phyloP scores from a whole-genome alignment of 2,329 filamentous ascomycete genomes.

The Cladosporium oxysporum region DNA sequence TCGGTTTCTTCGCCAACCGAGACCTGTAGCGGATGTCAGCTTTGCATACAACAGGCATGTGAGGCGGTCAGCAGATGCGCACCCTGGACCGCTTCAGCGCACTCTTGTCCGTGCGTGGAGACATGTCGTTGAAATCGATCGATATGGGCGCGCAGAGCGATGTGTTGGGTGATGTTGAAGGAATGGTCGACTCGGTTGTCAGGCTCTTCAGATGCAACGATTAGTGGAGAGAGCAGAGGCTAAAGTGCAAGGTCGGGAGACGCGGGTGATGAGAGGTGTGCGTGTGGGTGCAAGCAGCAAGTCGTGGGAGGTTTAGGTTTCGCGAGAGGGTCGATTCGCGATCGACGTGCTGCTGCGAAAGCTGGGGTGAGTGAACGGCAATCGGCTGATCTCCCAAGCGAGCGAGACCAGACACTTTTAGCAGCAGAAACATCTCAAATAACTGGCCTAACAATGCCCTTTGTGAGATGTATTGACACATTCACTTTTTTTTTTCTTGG shows the following conservation, averaged over 20 bases:
- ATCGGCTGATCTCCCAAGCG: constrained; percentile 7
- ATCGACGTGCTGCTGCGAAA: constrained; percentile 9
- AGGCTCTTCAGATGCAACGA: neutral
- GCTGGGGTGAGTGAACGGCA: constrained; percentile 9
- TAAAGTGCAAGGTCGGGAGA: neutral
- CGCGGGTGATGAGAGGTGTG: neutral
- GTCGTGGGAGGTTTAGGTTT: constrained; percentile 7
- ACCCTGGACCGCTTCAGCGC: constrained; percentile 82
- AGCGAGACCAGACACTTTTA: neutral
- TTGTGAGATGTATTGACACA: neutral
- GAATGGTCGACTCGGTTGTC: neutral
- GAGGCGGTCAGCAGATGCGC: constrained; percentile 36
- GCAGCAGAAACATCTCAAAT: neutral
- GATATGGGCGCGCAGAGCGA: neutral
- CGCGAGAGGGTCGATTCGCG: neutral
- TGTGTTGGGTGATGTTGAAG: neutral
- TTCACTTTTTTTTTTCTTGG: too few relatives aligned
- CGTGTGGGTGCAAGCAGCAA: neutral
- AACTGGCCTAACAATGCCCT: neutral
- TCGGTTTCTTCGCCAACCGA: constrained; percentile 66
- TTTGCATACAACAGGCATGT: neutral
- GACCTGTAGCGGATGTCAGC: constrained; percentile 50
- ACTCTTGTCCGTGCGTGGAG: constrained; percentile 63
- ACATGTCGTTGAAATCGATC: constrained; percentile 25
- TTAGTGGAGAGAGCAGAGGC: neutral